Base-by-base conservation (phyloP, 805 yeast species). In the Kregervanrija delftensis region DNA sequence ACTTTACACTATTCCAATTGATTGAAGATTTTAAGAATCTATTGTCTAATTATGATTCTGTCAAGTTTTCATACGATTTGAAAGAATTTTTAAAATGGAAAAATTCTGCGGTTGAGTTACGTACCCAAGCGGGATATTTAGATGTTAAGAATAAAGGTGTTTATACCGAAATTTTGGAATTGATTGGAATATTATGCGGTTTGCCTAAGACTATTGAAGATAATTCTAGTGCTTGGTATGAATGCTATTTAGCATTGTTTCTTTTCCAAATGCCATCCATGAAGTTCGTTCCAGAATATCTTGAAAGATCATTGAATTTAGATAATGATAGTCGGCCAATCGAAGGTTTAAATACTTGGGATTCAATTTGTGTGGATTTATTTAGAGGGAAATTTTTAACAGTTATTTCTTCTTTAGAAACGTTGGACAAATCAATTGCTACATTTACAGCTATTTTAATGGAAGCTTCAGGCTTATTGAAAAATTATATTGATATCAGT, bases 141-240 rank as follows among this genome's bases (percentile, higher is more conserved):
- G 49, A 48, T 4, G 57, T 50, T 35, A 58, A 57, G 30, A 55
- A 59, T 15, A 54, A 55, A 13, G 59, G 64, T 6, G 48, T 63
- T 39, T 63, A 60, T 2, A 52, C 67, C 40, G 60, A 73, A 50
- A 57, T 77, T 14, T 61, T 61, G 44, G 74, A 71, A 38, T 50
- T 77, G 22, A 52, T 74, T 4, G 58, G 67, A 12, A 64, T 75
- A 4, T 55, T 75, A 49, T 68, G 76, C 3, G 83, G 82, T 1
- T 63, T 65, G 33, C 69, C 72, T 40, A 52, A 56, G 34, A 67
- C 79, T 3, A 82, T 83, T 16, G 57, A 77, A 3, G 66, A 67
- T 12, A 69, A 66, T 53, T 73, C 86, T 12, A 66, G 68, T 6
- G 62, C 76, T 0, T 85, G 95, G 95, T 83, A 80, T 57, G 93